These are phyloP conservation scores for Aureobasidium sp. DNA, from an alignment of 2,329 filamentous ascomycete species.

Conservation along the genomic window DNA sequence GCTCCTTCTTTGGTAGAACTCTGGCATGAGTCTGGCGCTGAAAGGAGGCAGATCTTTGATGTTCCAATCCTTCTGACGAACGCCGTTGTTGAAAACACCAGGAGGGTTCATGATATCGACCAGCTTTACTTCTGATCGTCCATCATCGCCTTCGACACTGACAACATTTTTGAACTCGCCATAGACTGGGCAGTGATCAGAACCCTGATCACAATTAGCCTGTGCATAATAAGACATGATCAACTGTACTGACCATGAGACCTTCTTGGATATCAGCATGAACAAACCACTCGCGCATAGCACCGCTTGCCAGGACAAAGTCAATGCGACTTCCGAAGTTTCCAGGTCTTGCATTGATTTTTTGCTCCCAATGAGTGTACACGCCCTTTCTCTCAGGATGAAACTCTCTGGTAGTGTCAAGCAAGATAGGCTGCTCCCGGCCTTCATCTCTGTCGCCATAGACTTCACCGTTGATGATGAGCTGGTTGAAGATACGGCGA, in stretches of 20 bases:
- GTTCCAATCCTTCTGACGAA: constrained; percentile 58
- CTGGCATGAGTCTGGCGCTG: constrained; percentile 76
- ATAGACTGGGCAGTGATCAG: constrained; percentile 93
- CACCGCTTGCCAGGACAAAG: constrained; percentile 75
- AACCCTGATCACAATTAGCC: constrained; percentile 48
- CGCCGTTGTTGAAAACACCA: constrained; percentile 61
- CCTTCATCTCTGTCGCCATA: constrained; percentile 58
- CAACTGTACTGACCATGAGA: constrained; percentile 50
- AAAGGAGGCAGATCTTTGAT: constrained; percentile 59
- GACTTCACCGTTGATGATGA: constrained; percentile 67
- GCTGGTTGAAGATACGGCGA: constrained; percentile 73
- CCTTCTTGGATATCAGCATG: constrained; percentile 87
- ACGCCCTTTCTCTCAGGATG: constrained; percentile 75
- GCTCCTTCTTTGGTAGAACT: constrained; percentile 74
- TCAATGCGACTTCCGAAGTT: constrained; percentile 93
- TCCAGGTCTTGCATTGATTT: constrained; percentile 87
- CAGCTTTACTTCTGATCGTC: constrained; percentile 40
- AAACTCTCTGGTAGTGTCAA: constrained; percentile 76
- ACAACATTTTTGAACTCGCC: constrained; percentile 62
- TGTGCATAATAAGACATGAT: not conserved
- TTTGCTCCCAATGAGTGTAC: constrained; percentile 97
- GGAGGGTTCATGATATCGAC: constrained; percentile 70
- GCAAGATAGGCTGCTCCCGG: constrained; percentile 62
- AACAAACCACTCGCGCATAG: constrained; percentile 71
- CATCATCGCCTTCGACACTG: constrained; percentile 33